Conservation (phyloP, 805 yeast genomes). For the Candida tallmaniae region DNA sequence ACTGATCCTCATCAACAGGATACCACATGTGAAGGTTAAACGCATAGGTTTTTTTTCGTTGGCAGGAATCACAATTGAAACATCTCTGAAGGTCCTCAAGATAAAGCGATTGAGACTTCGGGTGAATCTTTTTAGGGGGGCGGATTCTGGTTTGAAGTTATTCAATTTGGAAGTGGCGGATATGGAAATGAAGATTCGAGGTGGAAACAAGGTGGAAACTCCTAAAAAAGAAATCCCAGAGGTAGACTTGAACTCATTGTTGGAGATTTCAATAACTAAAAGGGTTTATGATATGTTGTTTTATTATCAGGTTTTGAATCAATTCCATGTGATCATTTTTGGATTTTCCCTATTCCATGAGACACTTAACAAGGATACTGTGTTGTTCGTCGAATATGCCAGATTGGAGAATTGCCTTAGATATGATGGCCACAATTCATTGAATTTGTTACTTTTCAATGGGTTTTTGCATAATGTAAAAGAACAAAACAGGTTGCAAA, state of each 20-base stretch:
- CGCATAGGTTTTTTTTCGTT: slow-evolving; percentile 29
- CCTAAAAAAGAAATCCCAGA: background rate
- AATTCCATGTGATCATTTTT: slow-evolving; percentile 21
- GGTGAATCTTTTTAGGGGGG: slow-evolving; percentile 18
- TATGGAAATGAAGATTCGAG: slow-evolving; percentile 6
- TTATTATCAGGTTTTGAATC: slow-evolving; percentile 18
- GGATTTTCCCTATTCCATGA: slow-evolving; percentile 10
- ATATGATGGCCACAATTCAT: slow-evolving; percentile 13
- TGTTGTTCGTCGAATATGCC: slow-evolving; percentile 19
- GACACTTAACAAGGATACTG: slow-evolving; percentile 7
- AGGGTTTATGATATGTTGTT: slow-evolving; percentile 16
- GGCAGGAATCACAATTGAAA: slow-evolving; percentile 19
- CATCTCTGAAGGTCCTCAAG: slow-evolving; percentile 11
- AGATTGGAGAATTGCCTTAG: slow-evolving; percentile 16
- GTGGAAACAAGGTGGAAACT: slow-evolving; percentile 1
- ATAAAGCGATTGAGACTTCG: slow-evolving; percentile 18
- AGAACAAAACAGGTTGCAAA: slow-evolving; percentile 12
- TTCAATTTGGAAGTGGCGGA: slow-evolving; percentile 24
- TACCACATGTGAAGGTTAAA: slow-evolving; percentile 24
- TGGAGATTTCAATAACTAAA: slow-evolving; percentile 16
- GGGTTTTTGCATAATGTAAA: slow-evolving; percentile 18
- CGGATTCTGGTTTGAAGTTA: slow-evolving; percentile 22
- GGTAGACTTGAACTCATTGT: slow-evolving; percentile 4
- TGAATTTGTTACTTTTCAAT: slow-evolving; percentile 16
- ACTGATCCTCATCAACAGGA: slow-evolving; percentile 17